Base-by-base conservation (phyloP, 495 filamentous ascomycete genomes). In the Penicillium canariense region DNA sequence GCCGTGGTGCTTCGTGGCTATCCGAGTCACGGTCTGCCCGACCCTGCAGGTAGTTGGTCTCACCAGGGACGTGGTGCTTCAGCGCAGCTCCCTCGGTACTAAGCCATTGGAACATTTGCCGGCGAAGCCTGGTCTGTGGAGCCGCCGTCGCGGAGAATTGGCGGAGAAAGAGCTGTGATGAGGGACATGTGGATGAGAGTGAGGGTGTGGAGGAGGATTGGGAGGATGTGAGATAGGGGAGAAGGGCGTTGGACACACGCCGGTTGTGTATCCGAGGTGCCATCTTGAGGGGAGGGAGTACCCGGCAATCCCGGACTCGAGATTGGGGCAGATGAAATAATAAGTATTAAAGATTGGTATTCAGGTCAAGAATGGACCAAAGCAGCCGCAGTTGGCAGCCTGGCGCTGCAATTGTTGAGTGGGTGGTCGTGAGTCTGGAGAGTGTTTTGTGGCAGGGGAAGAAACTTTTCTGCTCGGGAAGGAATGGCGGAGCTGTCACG, bases 81-180 rank as follows among this genome's bases (percentile, higher is more conserved):
- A 84, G 81, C 9, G 52, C 58, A 25, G 69, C 61, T 23, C 88
- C 88, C 12, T 79, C 75, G 8, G 74, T 78, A 45, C 78, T 77
- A 10, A 91, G 73, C 88, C 88, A 93, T 51, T 68, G 68, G 53
- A 81, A 88, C 78, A 91, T 89, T 11, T 69, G 54, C 47, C 72
- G 71, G 39, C 87, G 84, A 12, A 73, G 68, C 52, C 68, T 71
- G 14, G 80, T 83, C 64, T 75, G 67, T 34, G 65, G 34, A 36
- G 68, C 53, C 26, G 68, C 60, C 20, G 80, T 76, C 15, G 71
- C 69, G 3, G 81, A 83, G 53, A 85, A 82, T 22, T 71, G 66
- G 17, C 79, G 72, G 14, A 61, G 63, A 23, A 62, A 31, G 12
- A 54, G 63, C 58, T 59, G 58, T 60, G 56, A 62, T 30, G 61